Conservation (phyloP, 192 early-diverging fungal genomes). For the Linnemannia zychae region DNA sequence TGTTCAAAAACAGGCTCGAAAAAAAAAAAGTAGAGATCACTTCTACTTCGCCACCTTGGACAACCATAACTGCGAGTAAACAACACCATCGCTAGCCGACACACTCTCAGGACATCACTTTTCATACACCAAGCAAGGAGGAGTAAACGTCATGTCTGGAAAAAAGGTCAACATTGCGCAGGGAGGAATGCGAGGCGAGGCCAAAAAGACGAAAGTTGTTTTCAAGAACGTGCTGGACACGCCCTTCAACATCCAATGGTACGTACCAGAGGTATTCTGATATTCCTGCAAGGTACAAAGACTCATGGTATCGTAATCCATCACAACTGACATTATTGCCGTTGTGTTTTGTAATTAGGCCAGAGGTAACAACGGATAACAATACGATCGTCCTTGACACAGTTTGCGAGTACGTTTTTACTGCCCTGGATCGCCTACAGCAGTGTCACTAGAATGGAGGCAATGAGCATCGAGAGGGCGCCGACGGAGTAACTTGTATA, state of each 20-base stretch:
- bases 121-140: not conserved
- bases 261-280: not conserved
- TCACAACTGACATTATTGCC: not conserved
- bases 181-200: constrained; percentile 44
- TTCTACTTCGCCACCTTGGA: not conserved
- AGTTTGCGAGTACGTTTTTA: constrained; percentile 41
- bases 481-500: not conserved
- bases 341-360: constrained; percentile 13
- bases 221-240: constrained; percentile 49
- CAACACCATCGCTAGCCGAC: not conserved
- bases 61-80: not conserved
- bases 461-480: too few relatives aligned
- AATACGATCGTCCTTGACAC: constrained; percentile 45
- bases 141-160: not conserved
- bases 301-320: not conserved
- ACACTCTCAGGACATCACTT: not conserved
- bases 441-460: not conserved
- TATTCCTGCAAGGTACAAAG: not conserved
- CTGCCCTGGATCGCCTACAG: not conserved
- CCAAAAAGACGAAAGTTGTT: constrained; percentile 40
- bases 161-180: constrained; percentile 7
- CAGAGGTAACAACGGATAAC: constrained; percentile 27
- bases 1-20: not conserved
- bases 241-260: constrained; percentile 51
- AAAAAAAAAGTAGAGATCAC: not conserved